Evolutionary conservation across 2,329 filamentous ascomycete genomes (phyloP), one percentile per base, ranked within the genome.

Genomic region (Zasmidium citrigriseum): DNA sequence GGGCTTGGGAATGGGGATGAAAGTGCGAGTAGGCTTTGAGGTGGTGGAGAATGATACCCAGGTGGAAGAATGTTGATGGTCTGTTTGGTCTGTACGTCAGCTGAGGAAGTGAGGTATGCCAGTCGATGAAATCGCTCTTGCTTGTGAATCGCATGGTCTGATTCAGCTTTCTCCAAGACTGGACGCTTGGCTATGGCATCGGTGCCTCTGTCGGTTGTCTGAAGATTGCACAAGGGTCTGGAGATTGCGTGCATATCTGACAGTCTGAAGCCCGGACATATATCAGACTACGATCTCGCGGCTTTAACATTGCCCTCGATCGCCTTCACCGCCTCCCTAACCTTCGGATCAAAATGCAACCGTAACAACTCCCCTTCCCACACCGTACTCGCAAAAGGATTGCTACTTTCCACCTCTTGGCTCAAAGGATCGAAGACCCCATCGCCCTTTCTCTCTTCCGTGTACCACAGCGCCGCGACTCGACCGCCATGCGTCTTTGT

Each of bases 301-400:
- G 38, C 16, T 34, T 52, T 59, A 20, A 70, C 55, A 59, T 66
- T 67, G 23, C 54, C 55, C 54, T 69, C 67, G n/a, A 70, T 57
- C n/a, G 41, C 61, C 59, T 67, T 69, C 2, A 71, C 67, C 16
- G 60, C 89, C 69, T 96, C 91, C 64, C 91, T 83, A 1, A 99
- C 89, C 70, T 88, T 88, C 5, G 93, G 93, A 67, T 89, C 92
- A 73, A 90, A 99, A 77, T 99, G 95, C 65, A 84, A 83, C 71
- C 88, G 82, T 67, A 99, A 73, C 58, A 99, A 72, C 77, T 98
- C 95, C 0, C 91, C 92, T 73, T 98, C 95, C 95, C 93, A 99
- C 0, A 96, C 83, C 0, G 91, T 97, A 3, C 87, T 86, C 0
- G 93, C 90, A 75, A 95, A 96, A 0, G 93, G 92, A 76, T 98